Conservation (phyloP, 306 rosid species). For the Cucumis melo region DNA sequence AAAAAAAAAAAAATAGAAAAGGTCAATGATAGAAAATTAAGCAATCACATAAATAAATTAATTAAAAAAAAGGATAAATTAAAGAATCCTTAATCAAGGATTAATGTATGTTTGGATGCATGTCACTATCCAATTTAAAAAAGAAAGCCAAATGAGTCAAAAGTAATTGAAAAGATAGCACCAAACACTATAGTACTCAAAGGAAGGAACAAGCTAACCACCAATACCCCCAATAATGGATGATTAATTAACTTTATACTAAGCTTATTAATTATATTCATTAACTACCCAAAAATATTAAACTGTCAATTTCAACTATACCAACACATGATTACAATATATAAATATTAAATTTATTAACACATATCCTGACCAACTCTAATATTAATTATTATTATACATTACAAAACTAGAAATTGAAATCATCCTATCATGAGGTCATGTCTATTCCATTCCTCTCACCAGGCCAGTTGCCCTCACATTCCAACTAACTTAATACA, state of each 20-base stretch:
- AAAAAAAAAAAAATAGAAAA: neutral
- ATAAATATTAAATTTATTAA: neutral
- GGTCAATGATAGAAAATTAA: neutral
- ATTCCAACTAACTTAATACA: neutral
- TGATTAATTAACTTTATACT: neutral
- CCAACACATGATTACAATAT: neutral
- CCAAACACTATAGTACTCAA: neutral
- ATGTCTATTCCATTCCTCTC: neutral
- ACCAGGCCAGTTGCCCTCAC: conserved; percentile 1
- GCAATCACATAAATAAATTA: neutral
- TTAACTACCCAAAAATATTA: neutral
- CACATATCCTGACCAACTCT: neutral
- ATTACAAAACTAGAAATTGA: conserved; percentile 2
- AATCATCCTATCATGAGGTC: neutral
- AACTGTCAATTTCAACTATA: neutral
- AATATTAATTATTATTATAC: neutral
- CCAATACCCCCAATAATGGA: neutral
- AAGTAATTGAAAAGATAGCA: neutral
- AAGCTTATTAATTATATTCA: neutral
- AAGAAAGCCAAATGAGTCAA: neutral
- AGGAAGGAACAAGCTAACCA: neutral
- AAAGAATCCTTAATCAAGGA: neutral
- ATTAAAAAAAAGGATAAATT: no score
- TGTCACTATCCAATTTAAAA: neutral
- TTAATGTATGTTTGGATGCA: neutral